Conservation (phyloP, 805 yeast species). For the Schizosaccharomyces cryophilus region DNA sequence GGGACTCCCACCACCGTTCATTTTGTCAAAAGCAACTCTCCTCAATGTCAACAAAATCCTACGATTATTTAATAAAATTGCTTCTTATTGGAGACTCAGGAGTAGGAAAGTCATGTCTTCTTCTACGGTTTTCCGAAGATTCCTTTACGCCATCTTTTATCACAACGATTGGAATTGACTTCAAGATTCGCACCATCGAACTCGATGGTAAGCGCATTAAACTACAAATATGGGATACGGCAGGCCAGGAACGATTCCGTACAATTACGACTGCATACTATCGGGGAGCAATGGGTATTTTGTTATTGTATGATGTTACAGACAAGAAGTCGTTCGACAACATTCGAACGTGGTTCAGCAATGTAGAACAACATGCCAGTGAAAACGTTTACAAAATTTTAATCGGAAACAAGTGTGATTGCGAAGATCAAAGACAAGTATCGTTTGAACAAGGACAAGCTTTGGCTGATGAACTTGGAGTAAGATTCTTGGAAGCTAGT, state of each 20-base stretch:
- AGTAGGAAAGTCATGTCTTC: conserved; percentile 88
- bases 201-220: conserved; percentile 92
- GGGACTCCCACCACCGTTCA: background rate
- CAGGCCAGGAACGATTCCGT: conserved; percentile 4
- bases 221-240: conserved; percentile 27
- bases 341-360: conserved; percentile 82
- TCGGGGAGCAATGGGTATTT: conserved; percentile 96
- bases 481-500: conserved; percentile 86
- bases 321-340: conserved; percentile 88
- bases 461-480: conserved; percentile 60
- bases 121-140: conserved; percentile 88
- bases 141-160: conserved; percentile 92
- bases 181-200: conserved; percentile 39
- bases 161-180: conserved; percentile 94
- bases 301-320: conserved; percentile 89
- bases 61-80: conserved; percentile 85
- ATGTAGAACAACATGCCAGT: conserved; percentile 88
- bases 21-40: background rate
- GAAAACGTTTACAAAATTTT: conserved; percentile 85
- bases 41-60: background rate
- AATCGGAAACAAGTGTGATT: conserved; percentile 92
- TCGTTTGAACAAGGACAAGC: conserved; percentile 74
- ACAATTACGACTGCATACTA: conserved; percentile 36
- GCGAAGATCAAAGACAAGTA: conserved; percentile 54
- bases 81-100: conserved; percentile 95